phyloP scores from a whole-genome alignment of 169 alveolate genomes.

The Plasmodium relictum region DNA sequence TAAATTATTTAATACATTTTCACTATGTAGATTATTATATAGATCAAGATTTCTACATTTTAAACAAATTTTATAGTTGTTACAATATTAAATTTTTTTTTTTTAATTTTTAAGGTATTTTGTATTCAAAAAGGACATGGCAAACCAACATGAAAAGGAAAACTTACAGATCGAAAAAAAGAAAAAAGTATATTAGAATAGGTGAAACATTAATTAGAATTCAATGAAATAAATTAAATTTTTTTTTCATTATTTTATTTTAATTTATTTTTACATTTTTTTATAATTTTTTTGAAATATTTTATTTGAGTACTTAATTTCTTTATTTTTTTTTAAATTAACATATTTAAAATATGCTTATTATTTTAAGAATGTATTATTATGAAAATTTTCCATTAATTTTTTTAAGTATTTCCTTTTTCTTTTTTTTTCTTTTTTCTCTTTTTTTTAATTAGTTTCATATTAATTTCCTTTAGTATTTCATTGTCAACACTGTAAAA shows the following conservation, averaged over 20 bases:
- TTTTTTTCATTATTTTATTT: constrained; percentile 4
- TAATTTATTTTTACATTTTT: constrained; percentile 6
- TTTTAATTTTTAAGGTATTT: constrained; percentile 34
- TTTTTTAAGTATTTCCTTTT: constrained; percentile 24
- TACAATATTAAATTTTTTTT: neutral
- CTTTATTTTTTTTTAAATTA: neutral
- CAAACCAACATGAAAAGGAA: constrained; percentile 84
- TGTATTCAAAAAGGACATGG: constrained; percentile 80
- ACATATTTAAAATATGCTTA: neutral
- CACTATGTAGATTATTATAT: neutral
- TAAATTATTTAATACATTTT: neutral
- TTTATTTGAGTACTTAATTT: too few relatives aligned
- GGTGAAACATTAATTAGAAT: constrained; percentile 83
- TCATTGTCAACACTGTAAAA: constrained; percentile 50
- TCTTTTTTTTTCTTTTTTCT: constrained; percentile 42
- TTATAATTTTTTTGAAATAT: neutral
- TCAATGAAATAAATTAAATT: constrained; percentile 22
- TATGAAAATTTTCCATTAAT: neutral
- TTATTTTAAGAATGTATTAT: neutral
- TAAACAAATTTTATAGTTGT: neutral
- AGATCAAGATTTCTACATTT: neutral
- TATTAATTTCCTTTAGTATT: constrained; percentile 57
- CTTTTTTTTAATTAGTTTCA: constrained; percentile 56
- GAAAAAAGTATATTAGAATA: constrained; percentile 82
- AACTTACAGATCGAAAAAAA: constrained; percentile 79